A percentile compares a stretch with the other conserved stretches of the same genome.
phyloP scores from a whole-genome alignment of 73 alveolate species.

The Paraurostyla sp. region DNA sequence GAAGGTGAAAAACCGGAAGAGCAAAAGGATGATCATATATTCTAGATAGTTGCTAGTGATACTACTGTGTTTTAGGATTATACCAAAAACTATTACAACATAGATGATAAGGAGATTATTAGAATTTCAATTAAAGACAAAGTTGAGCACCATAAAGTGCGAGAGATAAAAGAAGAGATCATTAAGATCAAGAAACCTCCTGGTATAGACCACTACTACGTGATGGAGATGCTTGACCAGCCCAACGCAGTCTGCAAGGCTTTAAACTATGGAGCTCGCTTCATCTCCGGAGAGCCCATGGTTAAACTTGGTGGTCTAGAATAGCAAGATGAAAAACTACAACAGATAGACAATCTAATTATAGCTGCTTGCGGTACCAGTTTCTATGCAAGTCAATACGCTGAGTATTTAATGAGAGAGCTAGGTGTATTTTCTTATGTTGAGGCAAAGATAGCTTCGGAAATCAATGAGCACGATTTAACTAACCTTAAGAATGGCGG shows the following conservation, averaged over 20 bases:
- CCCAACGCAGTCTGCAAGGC: slow-evolving; percentile 86
- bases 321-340: slow-evolving; percentile 42
- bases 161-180: slow-evolving; percentile 56
- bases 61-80: slow-evolving; percentile 85
- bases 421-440: slow-evolving; percentile 74
- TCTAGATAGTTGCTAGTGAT: slow-evolving; percentile 83
- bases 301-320: slow-evolving; percentile 90
- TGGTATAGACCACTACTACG: slow-evolving; percentile 75
- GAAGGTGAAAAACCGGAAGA: not conserved
- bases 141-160: slow-evolving; percentile 42
- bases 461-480: slow-evolving; percentile 64
- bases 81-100: slow-evolving; percentile 81
- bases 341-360: slow-evolving; percentile 50
- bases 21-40: slow-evolving; percentile 15
- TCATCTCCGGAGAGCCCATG: slow-evolving; percentile 71
- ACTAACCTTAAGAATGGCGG: slow-evolving; percentile 78
- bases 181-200: slow-evolving; percentile 68
- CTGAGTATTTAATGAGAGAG: slow-evolving; percentile 69
- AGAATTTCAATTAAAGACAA: slow-evolving; percentile 55
- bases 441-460: slow-evolving; percentile 83
- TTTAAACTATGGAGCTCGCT: slow-evolving; percentile 85
- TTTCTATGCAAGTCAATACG: slow-evolving; percentile 78
- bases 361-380: slow-evolving; percentile 88
- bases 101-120: slow-evolving; percentile 86
- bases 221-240: slow-evolving; percentile 86